Evolutionary conservation across 2,329 filamentous ascomycete genomes (phyloP), one percentile per base, ranked within the genome.

Genomic region (Chaetomium olivaceum): DNA sequence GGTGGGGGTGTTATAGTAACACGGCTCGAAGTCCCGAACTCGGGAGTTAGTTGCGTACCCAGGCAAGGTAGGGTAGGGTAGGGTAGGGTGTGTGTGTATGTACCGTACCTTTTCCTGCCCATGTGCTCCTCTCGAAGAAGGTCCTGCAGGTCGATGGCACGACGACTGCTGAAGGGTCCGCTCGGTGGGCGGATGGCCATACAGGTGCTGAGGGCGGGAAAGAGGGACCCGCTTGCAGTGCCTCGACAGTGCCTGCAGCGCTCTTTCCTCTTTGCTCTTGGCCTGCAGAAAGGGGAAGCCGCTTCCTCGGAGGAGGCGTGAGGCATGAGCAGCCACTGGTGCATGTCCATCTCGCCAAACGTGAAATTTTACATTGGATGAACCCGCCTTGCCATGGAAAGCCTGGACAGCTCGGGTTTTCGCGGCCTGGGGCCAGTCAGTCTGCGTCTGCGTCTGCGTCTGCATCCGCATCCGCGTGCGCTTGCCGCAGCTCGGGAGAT

Each of bases 1-100:
- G 63, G 57, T 79, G 81, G 80, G 79, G 78, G 80, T 81, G 81
- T 79, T 81, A 81, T 81, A 51, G 46, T 39, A 23, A 27, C 52
- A 58, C 65, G 61, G 65, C 33, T 59, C 33, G 52, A 3, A 48
- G 36, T 67, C 61, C 65, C 65, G 65, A 64, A 52, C 54, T 64
- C 62, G 65, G 65, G 19, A 56, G 39, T n/a, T 43, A 43, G 16
- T 29, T 8, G 16, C 21, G 43, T 36, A 39, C n/a, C 21, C n/a
- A 55, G 33, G 23, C 19, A 9, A 27, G 21, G 16, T 7, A 36
- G 11, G 27, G 31, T 14, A 27, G 50, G 55, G n/a, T 6, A 51
- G 55, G 36, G 36, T 9, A 36, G 33, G 33, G 33, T 36, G 33
- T 36, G 33, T 43, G 39, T 43, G 33, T 36, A 36, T 11, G 12